These are phyloP conservation scores for Cytidiella melzeri DNA, from an alignment of 768 basidiomycete species.

Conservation along the genomic window DNA sequence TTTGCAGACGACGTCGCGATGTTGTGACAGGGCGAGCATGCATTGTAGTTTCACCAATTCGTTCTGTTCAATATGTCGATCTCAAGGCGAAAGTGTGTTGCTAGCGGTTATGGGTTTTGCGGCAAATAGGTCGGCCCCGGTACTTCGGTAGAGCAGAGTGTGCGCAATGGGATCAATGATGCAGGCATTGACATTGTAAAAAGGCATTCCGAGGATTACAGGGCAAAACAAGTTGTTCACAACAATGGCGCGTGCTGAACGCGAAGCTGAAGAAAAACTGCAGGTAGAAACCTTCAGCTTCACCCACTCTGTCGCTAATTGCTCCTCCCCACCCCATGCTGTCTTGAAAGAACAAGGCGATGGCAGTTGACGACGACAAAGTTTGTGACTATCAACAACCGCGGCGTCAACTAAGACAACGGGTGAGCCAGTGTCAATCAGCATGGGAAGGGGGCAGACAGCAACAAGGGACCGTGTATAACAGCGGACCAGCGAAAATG, in stretches of 20 bases:
- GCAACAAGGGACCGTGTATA: too few relatives aligned
- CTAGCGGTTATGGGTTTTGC: neutral
- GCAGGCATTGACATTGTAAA: neutral
- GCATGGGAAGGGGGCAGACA: neutral
- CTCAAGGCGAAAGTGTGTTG: neutral
- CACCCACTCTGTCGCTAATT: neutral
- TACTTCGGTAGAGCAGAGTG: neutral
- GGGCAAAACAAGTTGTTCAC: neutral
- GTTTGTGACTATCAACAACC: neutral
- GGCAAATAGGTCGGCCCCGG: neutral
- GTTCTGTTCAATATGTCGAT: neutral
- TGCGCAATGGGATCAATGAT: neutral
- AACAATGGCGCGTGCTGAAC: too few relatives aligned
- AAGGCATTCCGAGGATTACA: neutral
- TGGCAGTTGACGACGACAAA: neutral
- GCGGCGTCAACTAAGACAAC: neutral
- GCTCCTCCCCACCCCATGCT: too few relatives aligned
- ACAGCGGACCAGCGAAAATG: too few relatives aligned
- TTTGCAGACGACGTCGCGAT: too few relatives aligned
- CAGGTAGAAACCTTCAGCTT: neutral
- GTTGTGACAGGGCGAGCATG: too few relatives aligned
- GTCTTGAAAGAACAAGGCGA: too few relatives aligned
- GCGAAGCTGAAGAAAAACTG: neutral
- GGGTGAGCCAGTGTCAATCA: conserved; percentile 2
- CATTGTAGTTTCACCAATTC: too few relatives aligned